Evolutionary conservation across 345 rosid genomes (phyloP).

Genomic region (Eucalyptus tenuipes): DNA sequence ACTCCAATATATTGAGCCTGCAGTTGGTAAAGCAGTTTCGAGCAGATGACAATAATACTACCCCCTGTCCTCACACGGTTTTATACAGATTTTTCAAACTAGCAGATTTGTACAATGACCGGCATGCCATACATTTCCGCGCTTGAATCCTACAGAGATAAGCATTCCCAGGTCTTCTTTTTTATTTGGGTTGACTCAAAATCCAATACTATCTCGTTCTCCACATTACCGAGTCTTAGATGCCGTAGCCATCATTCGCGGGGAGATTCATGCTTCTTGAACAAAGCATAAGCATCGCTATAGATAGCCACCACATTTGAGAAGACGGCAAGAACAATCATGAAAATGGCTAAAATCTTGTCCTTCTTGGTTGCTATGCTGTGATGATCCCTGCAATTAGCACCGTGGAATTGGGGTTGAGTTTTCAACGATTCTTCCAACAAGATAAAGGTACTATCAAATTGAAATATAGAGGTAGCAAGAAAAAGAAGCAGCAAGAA

Average conservation of each 20-base stretch:
- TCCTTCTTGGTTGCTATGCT: constrained; percentile 58
- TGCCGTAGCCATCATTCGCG: background rate
- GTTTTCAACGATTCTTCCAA: background rate
- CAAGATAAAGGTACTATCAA: background rate
- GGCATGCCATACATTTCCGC: background rate
- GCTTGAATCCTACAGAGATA: background rate
- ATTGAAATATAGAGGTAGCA: background rate
- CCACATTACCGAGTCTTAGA: background rate
- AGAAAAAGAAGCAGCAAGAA: background rate
- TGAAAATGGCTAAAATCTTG: constrained; percentile 43
- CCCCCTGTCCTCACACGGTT: background rate
- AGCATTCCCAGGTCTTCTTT: background rate
- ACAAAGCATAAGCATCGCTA: constrained; percentile 53
- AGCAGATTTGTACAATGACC: background rate
- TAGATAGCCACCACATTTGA: constrained; percentile 70
- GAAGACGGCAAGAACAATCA: constrained; percentile 73
- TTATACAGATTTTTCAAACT: background rate
- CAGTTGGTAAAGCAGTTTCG: background rate
- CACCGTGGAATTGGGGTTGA: background rate
- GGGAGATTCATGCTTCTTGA: constrained; percentile 9
- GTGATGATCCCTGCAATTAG: constrained; percentile 59
- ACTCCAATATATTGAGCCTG: background rate
- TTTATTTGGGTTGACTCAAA: background rate
- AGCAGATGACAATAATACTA: background rate
- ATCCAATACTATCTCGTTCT: background rate